phyloP scores from a whole-genome alignment of 2,329 filamentous ascomycete species.

The Trichoderma sp. region DNA sequence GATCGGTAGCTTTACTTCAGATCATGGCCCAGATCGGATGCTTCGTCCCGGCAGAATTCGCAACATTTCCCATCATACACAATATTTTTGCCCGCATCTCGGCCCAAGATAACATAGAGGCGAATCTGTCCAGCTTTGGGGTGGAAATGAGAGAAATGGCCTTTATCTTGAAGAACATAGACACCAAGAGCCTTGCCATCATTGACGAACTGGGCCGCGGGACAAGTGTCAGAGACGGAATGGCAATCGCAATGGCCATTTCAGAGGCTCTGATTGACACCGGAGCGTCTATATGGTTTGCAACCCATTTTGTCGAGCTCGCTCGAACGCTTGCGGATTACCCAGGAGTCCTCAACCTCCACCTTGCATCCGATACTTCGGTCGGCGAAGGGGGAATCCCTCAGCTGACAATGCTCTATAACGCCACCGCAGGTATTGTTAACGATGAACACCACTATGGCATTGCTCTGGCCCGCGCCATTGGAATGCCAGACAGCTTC shows the following conservation, averaged over 20 bases:
- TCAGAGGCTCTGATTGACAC: slow-evolving; percentile 84
- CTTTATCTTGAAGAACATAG: slow-evolving; percentile 84
- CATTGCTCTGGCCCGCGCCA: slow-evolving; percentile 73
- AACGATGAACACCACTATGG: slow-evolving; percentile 74
- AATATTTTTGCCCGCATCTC: slow-evolving; percentile 88
- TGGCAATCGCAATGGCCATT: slow-evolving; percentile 87
- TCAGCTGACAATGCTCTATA: slow-evolving; percentile 86
- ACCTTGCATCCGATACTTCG: slow-evolving; percentile 71
- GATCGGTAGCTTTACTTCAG: slow-evolving; percentile 77
- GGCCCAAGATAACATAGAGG: slow-evolving; percentile 83
- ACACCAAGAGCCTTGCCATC: slow-evolving; percentile 74
- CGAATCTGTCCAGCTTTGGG: slow-evolving; percentile 90
- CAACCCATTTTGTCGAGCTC: slow-evolving; percentile 87
- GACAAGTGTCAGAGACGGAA: slow-evolving; percentile 83
- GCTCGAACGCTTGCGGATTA: slow-evolving; percentile 74
- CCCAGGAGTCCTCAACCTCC: slow-evolving; percentile 78
- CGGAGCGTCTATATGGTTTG: slow-evolving; percentile 83
- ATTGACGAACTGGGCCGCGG: slow-evolving; percentile 92
- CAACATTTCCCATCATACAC: slow-evolving; percentile 75
- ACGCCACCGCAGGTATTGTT: slow-evolving; percentile 70
- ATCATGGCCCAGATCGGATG: slow-evolving; percentile 94
- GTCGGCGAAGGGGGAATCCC: slow-evolving; percentile 51
- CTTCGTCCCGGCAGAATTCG: slow-evolving; percentile 86
- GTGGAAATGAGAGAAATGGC: slow-evolving; percentile 96
- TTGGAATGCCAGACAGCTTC: slow-evolving; percentile 70